phyloP scores from a whole-genome alignment of 805 yeast genomes.

The Tetrapisispora nanseiensis region DNA sequence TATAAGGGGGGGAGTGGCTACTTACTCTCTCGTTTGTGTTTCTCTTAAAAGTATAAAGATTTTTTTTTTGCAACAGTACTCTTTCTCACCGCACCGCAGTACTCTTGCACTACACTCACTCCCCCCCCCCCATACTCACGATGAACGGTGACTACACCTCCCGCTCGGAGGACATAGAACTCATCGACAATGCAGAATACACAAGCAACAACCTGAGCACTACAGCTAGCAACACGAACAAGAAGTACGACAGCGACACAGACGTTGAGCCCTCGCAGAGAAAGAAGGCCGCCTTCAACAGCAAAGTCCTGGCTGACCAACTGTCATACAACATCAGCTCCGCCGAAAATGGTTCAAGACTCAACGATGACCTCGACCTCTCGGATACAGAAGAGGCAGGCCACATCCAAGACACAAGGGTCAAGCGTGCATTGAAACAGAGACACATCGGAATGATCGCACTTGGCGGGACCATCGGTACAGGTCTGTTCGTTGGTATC shows the following conservation, averaged over 20 bases:
- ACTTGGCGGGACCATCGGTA: constrained; percentile 66
- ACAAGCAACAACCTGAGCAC: constrained; percentile 1
- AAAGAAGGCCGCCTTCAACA: background rate
- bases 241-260: constrained; percentile 1
- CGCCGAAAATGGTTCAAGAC: background rate
- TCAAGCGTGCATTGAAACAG: constrained; percentile 48
- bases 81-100: no score
- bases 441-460: constrained; percentile 66
- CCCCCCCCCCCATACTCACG: background rate
- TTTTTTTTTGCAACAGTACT: no score
- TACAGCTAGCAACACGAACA: background rate
- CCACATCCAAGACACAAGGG: constrained; percentile 33
- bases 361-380: constrained; percentile 6
- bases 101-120: background rate
- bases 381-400: constrained; percentile 24
- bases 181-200: background rate
- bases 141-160: background rate
- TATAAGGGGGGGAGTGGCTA: no score
- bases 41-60: no score
- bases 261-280: constrained; percentile 2
- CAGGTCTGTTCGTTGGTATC: constrained; percentile 58
- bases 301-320: background rate
- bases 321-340: background rate
- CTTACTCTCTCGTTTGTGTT: no score
- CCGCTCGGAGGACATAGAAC: constrained; percentile 1